These are phyloP conservation scores for Blastosporella zonata DNA, from an alignment of 1,284 basidiomycete genomes.

Conservation along the genomic window DNA sequence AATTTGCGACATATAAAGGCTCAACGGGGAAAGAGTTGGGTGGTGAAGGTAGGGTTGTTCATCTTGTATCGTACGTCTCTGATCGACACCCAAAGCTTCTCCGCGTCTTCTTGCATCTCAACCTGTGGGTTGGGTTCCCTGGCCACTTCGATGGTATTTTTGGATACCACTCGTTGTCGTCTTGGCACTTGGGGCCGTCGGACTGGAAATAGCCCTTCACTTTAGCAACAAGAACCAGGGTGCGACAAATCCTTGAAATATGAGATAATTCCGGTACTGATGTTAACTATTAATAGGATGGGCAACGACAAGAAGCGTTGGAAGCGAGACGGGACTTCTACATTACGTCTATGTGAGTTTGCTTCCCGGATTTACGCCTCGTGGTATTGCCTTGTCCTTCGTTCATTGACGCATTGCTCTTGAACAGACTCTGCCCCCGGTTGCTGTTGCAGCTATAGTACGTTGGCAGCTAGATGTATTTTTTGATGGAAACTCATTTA, in stretches of 20 bases:
- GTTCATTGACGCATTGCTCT: slow-evolving; percentile 1
- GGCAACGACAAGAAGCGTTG: slow-evolving; percentile 32
- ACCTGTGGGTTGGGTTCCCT: slow-evolving; percentile 37
- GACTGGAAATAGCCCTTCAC: slow-evolving; percentile 45
- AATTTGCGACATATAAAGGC: slow-evolving; percentile 24
- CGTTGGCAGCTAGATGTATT: slow-evolving; percentile 1
- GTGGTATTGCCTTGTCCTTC: not conserved
- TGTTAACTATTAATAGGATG: slow-evolving; percentile 34
- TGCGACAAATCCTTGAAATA: slow-evolving; percentile 17
- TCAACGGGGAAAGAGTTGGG: slow-evolving; percentile 4
- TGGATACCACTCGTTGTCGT: slow-evolving; percentile 41
- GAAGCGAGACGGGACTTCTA: slow-evolving; percentile 32
- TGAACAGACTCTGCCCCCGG: slow-evolving; percentile 47
- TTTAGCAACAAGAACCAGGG: slow-evolving; percentile 45
- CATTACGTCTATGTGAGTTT: slow-evolving; percentile 48
- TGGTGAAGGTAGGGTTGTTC: not conserved
- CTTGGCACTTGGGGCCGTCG: slow-evolving; percentile 40
- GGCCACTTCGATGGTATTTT: slow-evolving; percentile 45
- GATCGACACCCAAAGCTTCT: not conserved
- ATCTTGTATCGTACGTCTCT: not conserved
- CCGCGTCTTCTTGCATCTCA: not conserved
- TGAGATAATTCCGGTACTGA: not conserved
- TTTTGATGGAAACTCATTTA: slow-evolving; percentile 1
- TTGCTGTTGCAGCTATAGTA: slow-evolving; percentile 38
- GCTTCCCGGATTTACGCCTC: no score